Evolutionary conservation across 805 yeast genomes (phyloP).

Genomic region (Starmera quercuum): DNA sequence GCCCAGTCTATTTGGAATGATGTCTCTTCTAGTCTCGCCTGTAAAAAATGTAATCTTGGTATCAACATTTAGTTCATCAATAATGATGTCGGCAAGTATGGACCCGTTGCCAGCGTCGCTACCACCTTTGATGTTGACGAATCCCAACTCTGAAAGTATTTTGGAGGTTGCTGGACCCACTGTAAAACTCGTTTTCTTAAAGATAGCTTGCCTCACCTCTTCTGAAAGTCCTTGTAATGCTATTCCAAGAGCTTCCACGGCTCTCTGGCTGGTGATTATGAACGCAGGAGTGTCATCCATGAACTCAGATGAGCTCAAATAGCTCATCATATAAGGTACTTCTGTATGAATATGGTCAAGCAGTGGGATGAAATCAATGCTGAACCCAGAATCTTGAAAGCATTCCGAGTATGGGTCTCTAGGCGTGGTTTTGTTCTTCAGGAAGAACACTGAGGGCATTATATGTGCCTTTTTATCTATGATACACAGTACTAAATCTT

Average conservation of each 20-base stretch:
- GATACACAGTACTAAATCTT: no score
- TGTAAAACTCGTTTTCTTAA: constrained; percentile 59
- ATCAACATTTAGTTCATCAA: constrained; percentile 16
- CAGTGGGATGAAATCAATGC: constrained; percentile 62
- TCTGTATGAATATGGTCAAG: constrained; percentile 56
- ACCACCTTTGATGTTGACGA: constrained; percentile 65
- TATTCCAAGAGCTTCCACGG: constrained; percentile 69
- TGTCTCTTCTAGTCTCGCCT: constrained; percentile 78
- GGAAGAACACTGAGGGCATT: constrained; percentile 34
- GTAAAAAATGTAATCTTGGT: constrained; percentile 62
- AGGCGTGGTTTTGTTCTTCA: constrained; percentile 70
- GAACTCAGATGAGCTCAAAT: constrained; percentile 37
- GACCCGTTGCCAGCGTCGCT: constrained; percentile 74
- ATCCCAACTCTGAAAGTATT: constrained; percentile 55
- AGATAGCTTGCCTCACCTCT: constrained; percentile 20
- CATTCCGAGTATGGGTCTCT: constrained; percentile 53
- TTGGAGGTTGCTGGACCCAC: constrained; percentile 87
- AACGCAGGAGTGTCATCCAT: constrained; percentile 37
- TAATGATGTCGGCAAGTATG: constrained; percentile 56
- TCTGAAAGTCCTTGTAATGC: constrained; percentile 22
- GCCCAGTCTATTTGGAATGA: constrained; percentile 57
- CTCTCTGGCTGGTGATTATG: constrained; percentile 85
- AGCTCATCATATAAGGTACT: constrained; percentile 33
- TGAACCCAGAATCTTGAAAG: constrained; percentile 28
- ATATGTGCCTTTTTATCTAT: no score